Evolutionary conservation across 192 early-diverging fungal species (phyloP).

Genomic region (Rhizophagus prolifer): DNA sequence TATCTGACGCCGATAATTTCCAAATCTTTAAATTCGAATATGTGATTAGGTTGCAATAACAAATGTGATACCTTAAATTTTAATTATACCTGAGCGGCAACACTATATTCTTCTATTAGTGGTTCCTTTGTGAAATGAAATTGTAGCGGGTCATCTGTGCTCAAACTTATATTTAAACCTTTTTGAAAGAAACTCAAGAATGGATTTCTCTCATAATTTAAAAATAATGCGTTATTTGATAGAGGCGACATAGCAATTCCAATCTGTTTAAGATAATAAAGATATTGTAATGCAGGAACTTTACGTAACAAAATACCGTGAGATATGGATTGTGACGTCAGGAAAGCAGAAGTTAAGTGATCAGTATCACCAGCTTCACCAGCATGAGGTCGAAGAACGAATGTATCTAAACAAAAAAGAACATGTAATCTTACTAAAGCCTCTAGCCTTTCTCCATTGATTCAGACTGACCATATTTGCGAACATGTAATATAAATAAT

Average conservation of each 20-base stretch:
- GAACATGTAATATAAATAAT: conserved; percentile 91
- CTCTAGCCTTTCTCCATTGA: conserved; percentile 66
- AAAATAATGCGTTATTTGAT: conserved; percentile 94
- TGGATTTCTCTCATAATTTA: conserved; percentile 91
- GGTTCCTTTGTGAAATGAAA: conserved; percentile 98
- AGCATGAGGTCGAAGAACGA: conserved; percentile 90
- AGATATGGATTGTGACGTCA: conserved; percentile 82
- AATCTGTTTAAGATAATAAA: conserved; percentile 94
- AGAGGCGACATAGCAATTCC: conserved; percentile 96
- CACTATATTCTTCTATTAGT: conserved; percentile 94
- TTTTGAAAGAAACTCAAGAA: conserved; percentile 90
- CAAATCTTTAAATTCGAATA: conserved; percentile 62
- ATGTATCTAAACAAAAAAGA: conserved; percentile 61
- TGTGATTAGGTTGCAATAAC: not conserved
- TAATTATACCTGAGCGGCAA: conserved; percentile 74
- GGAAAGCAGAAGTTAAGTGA: conserved; percentile 85
- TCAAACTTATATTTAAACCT: conserved; percentile 90
- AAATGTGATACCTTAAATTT: not conserved
- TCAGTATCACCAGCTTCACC: conserved; percentile 97
- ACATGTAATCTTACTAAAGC: conserved; percentile 61
- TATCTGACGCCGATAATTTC: conserved; percentile 87
- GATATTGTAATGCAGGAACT: conserved; percentile 91
- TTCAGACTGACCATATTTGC: conserved; percentile 85
- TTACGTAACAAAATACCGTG: conserved; percentile 94
- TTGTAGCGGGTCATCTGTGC: conserved; percentile 94